These are phyloP conservation scores for Pseudopediastrum boryanum DNA, from an alignment of 139 green algal species.

Conservation along the genomic window DNA sequence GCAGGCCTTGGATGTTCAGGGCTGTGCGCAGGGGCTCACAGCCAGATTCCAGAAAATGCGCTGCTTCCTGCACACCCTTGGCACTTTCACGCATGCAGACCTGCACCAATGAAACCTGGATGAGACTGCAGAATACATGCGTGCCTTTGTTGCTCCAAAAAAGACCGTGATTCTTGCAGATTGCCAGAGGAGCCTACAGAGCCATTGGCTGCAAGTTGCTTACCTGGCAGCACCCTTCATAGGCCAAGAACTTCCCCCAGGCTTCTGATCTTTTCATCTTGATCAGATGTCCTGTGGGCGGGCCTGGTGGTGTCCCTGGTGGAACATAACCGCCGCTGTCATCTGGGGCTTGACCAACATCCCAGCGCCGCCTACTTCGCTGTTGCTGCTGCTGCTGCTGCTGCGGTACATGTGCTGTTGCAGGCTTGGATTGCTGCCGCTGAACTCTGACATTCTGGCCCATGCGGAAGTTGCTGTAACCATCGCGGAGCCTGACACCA, in stretches of 20 bases:
- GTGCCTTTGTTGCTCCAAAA: too few species aligned
- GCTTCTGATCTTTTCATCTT: constrained; percentile 48
- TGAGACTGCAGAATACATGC: too few species aligned
- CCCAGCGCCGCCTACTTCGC: constrained; percentile 6
- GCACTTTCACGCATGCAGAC: constrained; percentile 40
- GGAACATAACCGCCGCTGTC: neutral
- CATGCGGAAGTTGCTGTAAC: constrained; percentile 29
- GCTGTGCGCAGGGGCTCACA: constrained; percentile 27
- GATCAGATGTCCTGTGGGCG: constrained; percentile 39
- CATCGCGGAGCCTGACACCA: constrained; percentile 8
- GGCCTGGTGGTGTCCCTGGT: neutral
- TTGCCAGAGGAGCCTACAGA: too few species aligned
- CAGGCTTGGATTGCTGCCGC: constrained; percentile 7
- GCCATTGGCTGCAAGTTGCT: too few species aligned
- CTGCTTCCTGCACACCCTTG: constrained; percentile 11
- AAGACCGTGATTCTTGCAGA: too few species aligned
- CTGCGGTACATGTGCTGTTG: too few species aligned
- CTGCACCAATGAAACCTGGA: neutral
- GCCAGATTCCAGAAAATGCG: constrained; percentile 33
- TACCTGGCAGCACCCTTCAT: constrained; percentile 59
- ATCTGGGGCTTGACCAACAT: neutral
- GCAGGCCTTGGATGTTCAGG: constrained; percentile 22
- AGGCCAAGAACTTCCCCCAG: constrained; percentile 55
- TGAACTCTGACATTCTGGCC: constrained; percentile 8
- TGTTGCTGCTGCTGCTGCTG: neutral